Evolutionary conservation across 805 yeast species (phyloP).

Genomic region (Yarrowia sp.): DNA sequence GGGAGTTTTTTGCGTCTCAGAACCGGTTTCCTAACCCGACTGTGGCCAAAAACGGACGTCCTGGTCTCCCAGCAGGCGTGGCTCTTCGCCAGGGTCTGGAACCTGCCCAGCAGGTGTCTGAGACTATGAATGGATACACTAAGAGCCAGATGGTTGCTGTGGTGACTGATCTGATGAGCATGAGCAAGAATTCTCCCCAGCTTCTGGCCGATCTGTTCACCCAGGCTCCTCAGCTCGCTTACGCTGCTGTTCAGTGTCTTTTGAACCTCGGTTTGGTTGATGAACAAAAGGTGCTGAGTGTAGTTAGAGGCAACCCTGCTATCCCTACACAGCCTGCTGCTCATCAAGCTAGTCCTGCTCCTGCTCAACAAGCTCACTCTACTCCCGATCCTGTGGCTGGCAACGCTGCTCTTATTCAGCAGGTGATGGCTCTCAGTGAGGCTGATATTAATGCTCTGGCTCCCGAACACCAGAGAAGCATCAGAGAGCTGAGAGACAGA

Average conservation of each 20-base stretch:
- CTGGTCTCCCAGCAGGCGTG: conserved; percentile 60
- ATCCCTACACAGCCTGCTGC: too few species aligned
- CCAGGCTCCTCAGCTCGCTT: conserved; percentile 80
- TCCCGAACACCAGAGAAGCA: conserved; percentile 56
- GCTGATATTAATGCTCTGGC: conserved; percentile 59
- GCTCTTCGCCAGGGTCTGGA: conserved; percentile 51
- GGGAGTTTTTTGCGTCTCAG: conserved; percentile 77
- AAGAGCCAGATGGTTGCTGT: conserved; percentile 57
- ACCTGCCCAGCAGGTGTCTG: conserved; percentile 56
- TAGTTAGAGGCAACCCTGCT: conserved; percentile 17
- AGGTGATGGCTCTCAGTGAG: conserved; percentile 59
- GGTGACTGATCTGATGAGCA: conserved; percentile 63
- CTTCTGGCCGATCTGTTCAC: conserved; percentile 66
- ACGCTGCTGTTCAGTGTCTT: conserved; percentile 79
- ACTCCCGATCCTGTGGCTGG: conserved; percentile 18
- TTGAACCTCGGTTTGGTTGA: conserved; percentile 53
- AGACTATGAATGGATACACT: conserved; percentile 54
- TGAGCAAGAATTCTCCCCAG: conserved; percentile 64
- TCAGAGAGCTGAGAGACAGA: conserved; percentile 43
- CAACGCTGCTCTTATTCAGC: conserved; percentile 55
- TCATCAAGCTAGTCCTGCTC: not conserved
- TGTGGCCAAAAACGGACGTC: conserved; percentile 7
- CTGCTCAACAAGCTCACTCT: not conserved
- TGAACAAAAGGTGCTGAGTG: conserved; percentile 35
- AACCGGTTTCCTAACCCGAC: conserved; percentile 42